Percentiles rank a stretch among this genome's conserved stretches.
Evolutionary conservation across 2,329 filamentous ascomycete genomes (phyloP).

Genomic region (Scedosporium apiospermum): DNA sequence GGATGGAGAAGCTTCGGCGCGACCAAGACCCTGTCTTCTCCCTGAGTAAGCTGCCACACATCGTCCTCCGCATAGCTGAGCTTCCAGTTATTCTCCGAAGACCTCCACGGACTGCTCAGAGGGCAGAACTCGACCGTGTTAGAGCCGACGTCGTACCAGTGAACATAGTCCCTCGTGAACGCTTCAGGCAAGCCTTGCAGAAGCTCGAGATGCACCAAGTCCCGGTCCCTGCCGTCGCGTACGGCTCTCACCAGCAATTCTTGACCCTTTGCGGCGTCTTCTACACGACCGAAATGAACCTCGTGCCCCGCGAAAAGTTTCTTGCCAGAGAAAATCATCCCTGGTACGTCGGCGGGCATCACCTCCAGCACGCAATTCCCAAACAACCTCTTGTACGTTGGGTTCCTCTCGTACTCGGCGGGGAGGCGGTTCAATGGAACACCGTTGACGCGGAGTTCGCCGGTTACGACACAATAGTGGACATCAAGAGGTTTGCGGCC

Average conservation of each 20-base stretch:
- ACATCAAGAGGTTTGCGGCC: slow-evolving; percentile 16
- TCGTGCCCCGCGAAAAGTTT: slow-evolving; percentile 17
- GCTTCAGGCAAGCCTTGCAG: slow-evolving; percentile 22
- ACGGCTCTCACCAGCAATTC: slow-evolving; percentile 23
- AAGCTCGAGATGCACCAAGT: slow-evolving; percentile 23
- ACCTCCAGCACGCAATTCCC: slow-evolving; percentile 30
- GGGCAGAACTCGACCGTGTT: slow-evolving; percentile 23
- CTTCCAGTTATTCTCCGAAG: slow-evolving; percentile 14
- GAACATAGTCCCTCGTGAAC: slow-evolving; percentile 29
- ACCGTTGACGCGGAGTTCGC: slow-evolving; percentile 42
- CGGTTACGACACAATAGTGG: slow-evolving; percentile 41
- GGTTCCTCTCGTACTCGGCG: slow-evolving; percentile 27
- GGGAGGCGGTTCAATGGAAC: slow-evolving; percentile 37
- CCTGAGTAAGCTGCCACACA: slow-evolving; percentile 13
- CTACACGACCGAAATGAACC: slow-evolving; percentile 24
- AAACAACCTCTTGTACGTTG: slow-evolving; percentile 33
- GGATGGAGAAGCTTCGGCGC: neutral
- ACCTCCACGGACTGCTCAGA: slow-evolving; percentile 15
- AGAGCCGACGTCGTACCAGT: slow-evolving; percentile 32
- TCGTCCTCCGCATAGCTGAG: slow-evolving; percentile 6
- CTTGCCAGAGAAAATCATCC: slow-evolving; percentile 31
- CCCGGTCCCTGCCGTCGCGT: slow-evolving; percentile 7
- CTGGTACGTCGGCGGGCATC: slow-evolving; percentile 23
- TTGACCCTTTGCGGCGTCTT: neutral
- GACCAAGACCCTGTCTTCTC: neutral